Conservation (phyloP, 2,329 filamentous ascomycete genomes). For the Hypoxylon rubiginosum region DNA sequence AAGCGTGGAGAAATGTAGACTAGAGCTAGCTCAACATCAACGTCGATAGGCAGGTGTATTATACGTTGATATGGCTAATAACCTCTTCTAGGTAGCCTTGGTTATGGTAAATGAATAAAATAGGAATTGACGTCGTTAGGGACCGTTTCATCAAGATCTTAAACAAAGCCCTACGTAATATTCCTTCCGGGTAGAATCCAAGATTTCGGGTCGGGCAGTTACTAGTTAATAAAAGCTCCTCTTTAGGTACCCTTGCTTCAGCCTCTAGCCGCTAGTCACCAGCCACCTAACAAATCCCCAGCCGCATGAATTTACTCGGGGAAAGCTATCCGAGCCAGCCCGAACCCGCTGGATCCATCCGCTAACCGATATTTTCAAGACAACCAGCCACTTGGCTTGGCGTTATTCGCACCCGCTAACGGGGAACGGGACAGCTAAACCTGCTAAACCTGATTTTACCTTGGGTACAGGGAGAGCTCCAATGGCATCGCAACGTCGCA, state of each 20-base stretch:
- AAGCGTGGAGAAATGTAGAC: too few species aligned
- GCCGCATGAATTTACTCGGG: constrained; percentile 29
- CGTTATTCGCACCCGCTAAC: constrained; percentile 27
- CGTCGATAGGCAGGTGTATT: not conserved
- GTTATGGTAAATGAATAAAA: not conserved
- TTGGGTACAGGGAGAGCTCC: constrained; percentile 8
- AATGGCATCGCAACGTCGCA: constrained; percentile 26
- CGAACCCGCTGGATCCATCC: not conserved
- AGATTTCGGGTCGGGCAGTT: constrained; percentile 28
- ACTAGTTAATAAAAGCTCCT: constrained; percentile 1
- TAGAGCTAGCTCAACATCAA: not conserved
- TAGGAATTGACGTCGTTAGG: constrained; percentile 14
- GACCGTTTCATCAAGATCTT: constrained; percentile 16
- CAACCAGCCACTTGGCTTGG: constrained; percentile 33
- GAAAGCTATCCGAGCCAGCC: constrained; percentile 4
- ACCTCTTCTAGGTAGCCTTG: not conserved
- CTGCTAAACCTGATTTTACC: constrained; percentile 15
- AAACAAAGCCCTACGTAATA: constrained; percentile 17
- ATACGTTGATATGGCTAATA: not conserved
- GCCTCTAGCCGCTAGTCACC: constrained; percentile 4
- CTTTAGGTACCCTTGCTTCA: constrained; percentile 2
- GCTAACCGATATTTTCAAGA: constrained; percentile 16
- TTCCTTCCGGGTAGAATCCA: constrained; percentile 24
- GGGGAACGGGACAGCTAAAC: constrained; percentile 6
- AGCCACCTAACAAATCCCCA: constrained; percentile 31